Conservation (phyloP, 176 grass and related monocot genomes). For the Oryza australiensis region DNA sequence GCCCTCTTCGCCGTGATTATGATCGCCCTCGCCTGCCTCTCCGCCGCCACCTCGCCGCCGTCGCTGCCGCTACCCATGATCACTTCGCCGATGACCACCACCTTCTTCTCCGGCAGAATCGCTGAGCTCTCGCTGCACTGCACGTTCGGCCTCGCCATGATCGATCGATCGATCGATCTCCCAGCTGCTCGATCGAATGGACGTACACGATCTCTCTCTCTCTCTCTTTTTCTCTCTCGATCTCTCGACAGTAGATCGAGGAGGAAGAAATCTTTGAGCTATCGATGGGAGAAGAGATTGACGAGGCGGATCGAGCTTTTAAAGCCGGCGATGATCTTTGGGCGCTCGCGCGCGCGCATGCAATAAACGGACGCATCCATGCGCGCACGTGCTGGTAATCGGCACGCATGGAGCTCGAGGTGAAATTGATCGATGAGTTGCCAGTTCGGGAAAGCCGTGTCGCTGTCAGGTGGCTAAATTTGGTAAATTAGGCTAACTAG, state of each 20-base stretch:
- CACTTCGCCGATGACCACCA: too few species aligned
- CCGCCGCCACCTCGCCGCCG: neutral
- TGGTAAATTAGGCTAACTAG: neutral
- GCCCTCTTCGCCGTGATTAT: conserved; percentile 7
- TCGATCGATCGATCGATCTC: neutral
- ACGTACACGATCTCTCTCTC: neutral
- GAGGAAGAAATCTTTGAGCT: neutral
- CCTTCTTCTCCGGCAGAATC: neutral
- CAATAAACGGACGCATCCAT: neutral
- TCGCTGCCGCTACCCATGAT: neutral
- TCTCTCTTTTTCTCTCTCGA: neutral
- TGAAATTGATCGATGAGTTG: neutral
- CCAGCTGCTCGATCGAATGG: too few species aligned
- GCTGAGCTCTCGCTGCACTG: too few species aligned
- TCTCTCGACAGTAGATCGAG: neutral
- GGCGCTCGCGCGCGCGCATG: neutral
- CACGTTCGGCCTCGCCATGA: neutral
- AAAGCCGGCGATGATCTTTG: neutral
- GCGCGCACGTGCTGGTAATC: neutral
- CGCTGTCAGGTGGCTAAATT: neutral
- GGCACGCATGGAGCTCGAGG: neutral
- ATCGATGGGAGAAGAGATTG: neutral
- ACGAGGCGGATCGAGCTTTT: neutral
- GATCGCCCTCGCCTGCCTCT: conserved; percentile 18
- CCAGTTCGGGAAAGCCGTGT: neutral